phyloP scores from a whole-genome alignment of 1,139 yeast genomes.

The Hansenula sp. region DNA sequence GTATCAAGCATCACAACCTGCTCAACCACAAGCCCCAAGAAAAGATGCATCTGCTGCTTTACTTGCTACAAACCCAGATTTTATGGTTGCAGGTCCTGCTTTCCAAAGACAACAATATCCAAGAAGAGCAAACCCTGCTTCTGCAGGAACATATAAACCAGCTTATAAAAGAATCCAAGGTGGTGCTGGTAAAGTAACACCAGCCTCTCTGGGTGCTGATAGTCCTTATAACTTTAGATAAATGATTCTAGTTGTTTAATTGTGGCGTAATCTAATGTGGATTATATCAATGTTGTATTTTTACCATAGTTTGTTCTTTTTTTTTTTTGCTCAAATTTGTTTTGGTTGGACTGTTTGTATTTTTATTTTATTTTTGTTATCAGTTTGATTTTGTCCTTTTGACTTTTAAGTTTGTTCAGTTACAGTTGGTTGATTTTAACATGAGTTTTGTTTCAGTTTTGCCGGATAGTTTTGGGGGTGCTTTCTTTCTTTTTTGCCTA shows the following conservation, averaged over 20 bases:
- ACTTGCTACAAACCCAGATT: slow-evolving; percentile 50
- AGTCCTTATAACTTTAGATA: slow-evolving; percentile 23
- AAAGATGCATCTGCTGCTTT: slow-evolving; percentile 43
- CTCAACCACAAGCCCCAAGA: slow-evolving; percentile 15
- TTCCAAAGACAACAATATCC: slow-evolving; percentile 16
- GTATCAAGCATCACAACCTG: slow-evolving; percentile 7
- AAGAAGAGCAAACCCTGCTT: slow-evolving; percentile 19
- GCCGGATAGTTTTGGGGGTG: no score
- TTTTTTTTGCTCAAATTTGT: no score
- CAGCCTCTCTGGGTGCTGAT: slow-evolving; percentile 25
- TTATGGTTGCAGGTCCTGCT: slow-evolving; percentile 34
- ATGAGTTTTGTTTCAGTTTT: no score
- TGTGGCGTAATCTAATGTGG: no score
- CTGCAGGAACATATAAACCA: slow-evolving; percentile 26
- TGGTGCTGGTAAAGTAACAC: slow-evolving; percentile 23
- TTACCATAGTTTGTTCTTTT: no score
- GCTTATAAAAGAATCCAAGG: slow-evolving; percentile 32
- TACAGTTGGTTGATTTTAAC: no score
- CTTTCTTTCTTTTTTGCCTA: no score
- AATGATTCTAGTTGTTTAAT: slow-evolving; percentile 9
- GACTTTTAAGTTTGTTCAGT: no score
- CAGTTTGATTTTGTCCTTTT: no score
- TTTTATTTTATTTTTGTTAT: no score
- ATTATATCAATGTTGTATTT: no score
- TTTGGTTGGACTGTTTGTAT: no score